phyloP scores from a whole-genome alignment of 768 basidiomycete genomes.

The Vishniacozyma victoriae region DNA sequence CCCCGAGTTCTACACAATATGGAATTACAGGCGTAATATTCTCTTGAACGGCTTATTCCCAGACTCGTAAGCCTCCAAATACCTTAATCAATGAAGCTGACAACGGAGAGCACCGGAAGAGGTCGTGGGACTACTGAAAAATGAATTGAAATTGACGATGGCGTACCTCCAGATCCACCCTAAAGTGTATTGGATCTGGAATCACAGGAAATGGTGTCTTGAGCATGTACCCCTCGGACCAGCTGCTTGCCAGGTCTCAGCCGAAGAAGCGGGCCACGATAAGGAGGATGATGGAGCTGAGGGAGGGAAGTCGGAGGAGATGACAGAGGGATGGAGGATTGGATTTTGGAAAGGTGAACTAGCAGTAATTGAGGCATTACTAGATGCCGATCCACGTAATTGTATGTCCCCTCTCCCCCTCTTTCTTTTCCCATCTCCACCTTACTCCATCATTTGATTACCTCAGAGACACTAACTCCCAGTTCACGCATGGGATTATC shows the following conservation, averaged over 20 bases:
- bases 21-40: constrained; percentile 88
- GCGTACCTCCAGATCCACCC: constrained; percentile 74
- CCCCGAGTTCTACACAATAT: constrained; percentile 92
- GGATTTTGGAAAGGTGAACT: constrained; percentile 80
- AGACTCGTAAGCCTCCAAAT: constrained; percentile 52
- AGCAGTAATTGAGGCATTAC: constrained; percentile 82
- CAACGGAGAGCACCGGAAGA: constrained; percentile 49
- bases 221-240: constrained; percentile 76
- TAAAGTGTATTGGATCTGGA: constrained; percentile 99
- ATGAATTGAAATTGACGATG: constrained; percentile 77
- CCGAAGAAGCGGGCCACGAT: too few relatives aligned
- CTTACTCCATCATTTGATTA: background rate
- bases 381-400: constrained; percentile 83
- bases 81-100: background rate
- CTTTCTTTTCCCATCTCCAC: background rate
- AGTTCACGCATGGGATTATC: constrained; percentile 96
- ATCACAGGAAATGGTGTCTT: constrained; percentile 91
- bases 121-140: constrained; percentile 59
- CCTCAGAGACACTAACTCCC: background rate
- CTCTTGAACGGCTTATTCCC: constrained; percentile 66
- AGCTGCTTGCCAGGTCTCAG: constrained; percentile 33
- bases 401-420: constrained; percentile 55
- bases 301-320: too few relatives aligned
- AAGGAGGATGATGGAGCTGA: constrained; percentile 46
- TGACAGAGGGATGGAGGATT: constrained; percentile 59